Evolutionary conservation across 148 eudicot genomes (phyloP), one percentile per base, ranked within the genome.

Genomic region (Persicaria tinctoria): DNA sequence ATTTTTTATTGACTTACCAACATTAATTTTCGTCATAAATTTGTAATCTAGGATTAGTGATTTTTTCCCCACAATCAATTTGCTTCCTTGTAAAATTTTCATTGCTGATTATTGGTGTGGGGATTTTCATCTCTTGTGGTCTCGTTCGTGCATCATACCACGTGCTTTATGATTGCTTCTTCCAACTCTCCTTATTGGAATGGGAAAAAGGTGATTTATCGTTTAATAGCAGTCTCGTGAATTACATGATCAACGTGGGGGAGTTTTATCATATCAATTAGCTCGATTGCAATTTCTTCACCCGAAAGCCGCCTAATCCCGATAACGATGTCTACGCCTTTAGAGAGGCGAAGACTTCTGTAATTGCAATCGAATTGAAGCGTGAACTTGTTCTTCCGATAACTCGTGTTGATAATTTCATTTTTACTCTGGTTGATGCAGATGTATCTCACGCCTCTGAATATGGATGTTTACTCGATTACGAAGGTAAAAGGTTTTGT

Each of bases 371-470:
- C 45, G 48, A 66, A 66, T 66, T 5, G 8, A 0, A 38, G 48
- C 8, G 12, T 66, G 5, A 5, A 38, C 20, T 44, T 55, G 3
- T 41, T 14, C 51, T 17, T 75, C 32, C n/a, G 8, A 20, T 10
- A 70, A 16, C 46, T 13, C 14, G 51, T 14, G 49, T 11, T 70
- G 10, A 46, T 71, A 17, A 18, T 9, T 17, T 60, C 32, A 13
- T 38, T 56, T 56, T 70, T 84, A 59, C 5, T 44, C 63, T 72
- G 79, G 73, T 77, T 75, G 47, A 20, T 82, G 76, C 45, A 94
- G 97, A 95, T 96, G 99, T 96, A 96, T 81, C 97, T 96, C 27
- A 92, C 99, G 46, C 97, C 97, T 45, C 99, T 95, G 16, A 97
- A 96, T 77, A 92, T 97, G 44, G 99, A 96, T 80, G 77, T 96